A percentile compares a stretch with the other conserved stretches of the same genome.
Conservation (phyloP, 768 basidiomycete genomes). For the Podaxis mareebaensis region DNA sequence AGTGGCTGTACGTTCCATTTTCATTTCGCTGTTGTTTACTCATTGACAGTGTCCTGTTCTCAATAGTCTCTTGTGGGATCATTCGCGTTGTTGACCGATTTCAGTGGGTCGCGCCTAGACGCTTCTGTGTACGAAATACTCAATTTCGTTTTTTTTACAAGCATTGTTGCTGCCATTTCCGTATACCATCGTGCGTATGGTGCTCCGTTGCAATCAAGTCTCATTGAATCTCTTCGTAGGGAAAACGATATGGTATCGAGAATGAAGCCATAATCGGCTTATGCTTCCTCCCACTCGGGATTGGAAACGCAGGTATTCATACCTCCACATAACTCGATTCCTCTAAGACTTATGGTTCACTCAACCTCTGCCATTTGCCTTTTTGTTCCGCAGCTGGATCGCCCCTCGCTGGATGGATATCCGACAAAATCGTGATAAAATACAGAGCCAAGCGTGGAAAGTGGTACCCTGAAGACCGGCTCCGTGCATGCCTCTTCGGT, state of each 20-base stretch:
- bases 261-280: constrained; percentile 60
- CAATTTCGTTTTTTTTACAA: constrained; percentile 8
- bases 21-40: not conserved
- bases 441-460: constrained; percentile 49
- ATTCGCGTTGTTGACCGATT: constrained; percentile 34
- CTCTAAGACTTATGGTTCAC: not conserved
- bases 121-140: not conserved
- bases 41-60: not conserved
- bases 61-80: constrained; percentile 23
- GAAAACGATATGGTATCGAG: constrained; percentile 51
- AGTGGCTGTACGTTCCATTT: constrained; percentile 44
- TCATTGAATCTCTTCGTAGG: constrained; percentile 37
- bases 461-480: constrained; percentile 72
- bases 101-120: constrained; percentile 29
- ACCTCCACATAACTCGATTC: not conserved
- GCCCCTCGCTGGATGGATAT: constrained; percentile 56
- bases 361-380: too few species aligned
- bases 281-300: constrained; percentile 59
- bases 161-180: constrained; percentile 62
- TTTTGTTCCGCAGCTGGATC: constrained; percentile 49
- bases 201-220: not conserved
- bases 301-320: constrained; percentile 57
- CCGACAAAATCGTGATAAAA: constrained; percentile 51
- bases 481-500: constrained; percentile 51
- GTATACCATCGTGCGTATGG: constrained; percentile 60